phyloP scores from a whole-genome alignment of 345 rosid genomes.

The Linum trigynum region DNA sequence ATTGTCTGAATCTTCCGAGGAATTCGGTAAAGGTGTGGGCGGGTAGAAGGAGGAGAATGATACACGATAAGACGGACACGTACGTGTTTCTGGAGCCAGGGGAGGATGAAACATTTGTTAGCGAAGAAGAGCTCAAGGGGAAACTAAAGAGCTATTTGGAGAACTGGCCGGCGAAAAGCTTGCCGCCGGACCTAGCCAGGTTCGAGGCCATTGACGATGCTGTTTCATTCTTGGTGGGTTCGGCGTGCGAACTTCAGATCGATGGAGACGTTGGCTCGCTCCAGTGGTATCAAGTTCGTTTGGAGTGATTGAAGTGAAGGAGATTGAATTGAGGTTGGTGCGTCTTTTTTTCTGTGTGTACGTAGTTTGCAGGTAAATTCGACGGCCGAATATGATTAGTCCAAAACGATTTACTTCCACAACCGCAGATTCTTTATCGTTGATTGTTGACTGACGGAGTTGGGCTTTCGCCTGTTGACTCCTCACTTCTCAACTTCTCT shows the following conservation, averaged over 20 bases:
- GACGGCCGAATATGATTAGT: too few species aligned
- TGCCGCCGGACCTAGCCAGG: constrained; percentile 78
- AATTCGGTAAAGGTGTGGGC: too few species aligned
- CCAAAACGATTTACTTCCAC: too few species aligned
- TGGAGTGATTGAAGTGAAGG: constrained; percentile 31
- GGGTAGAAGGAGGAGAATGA: constrained; percentile 34
- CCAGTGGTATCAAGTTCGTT: constrained; percentile 79
- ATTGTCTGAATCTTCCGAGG: too few species aligned
- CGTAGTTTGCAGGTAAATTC: too few species aligned
- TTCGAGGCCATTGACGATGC: constrained; percentile 57
- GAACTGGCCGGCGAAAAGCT: constrained; percentile 52
- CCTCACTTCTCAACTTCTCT: too few species aligned
- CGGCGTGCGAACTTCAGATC: constrained; percentile 74
- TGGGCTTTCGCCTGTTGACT: too few species aligned
- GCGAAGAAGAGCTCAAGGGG: constrained; percentile 61
- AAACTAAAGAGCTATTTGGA: constrained; percentile 58
- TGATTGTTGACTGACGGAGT: too few species aligned
- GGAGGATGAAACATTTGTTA: constrained; percentile 66
- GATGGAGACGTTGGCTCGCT: constrained; percentile 72
- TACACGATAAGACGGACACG: constrained; percentile 42
- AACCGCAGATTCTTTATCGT: too few species aligned
- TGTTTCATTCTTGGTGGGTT: constrained; percentile 51
- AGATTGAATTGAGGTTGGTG: too few species aligned
- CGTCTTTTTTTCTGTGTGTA: too few species aligned
- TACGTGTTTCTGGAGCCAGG: constrained; percentile 77